Base-by-base conservation (phyloP, 1,139 yeast species). In the Petasospora rhodanensis region DNA sequence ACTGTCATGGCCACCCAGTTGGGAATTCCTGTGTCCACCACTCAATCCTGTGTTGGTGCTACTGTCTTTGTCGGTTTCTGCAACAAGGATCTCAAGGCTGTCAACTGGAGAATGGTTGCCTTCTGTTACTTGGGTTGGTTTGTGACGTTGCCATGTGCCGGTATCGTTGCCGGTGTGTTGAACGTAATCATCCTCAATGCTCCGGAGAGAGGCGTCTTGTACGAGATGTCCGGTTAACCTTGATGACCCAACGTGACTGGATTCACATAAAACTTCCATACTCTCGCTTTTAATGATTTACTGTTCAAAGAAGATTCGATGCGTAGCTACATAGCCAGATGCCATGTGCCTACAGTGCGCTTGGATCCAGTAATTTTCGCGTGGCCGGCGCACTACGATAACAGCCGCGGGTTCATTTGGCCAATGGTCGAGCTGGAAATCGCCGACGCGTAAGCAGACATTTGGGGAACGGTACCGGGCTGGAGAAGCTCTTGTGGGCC, bases 21-120 rank as follows among this genome's bases (percentile, higher is more conserved):
- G 45, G 64, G 70, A 4, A 74, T 81, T 43, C 91, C 91, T 25
- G 74, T 80, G 28, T 79, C 87, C 11, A 81, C 91, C 22, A 81
- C 91, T 7, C 89, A 81, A 59, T 71, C 79, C 52, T 83, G 86
- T n/a, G 81, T 78, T 35, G 91, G 93, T 44, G 85, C 86, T 29
- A 78, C 83, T 29, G 84, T 81, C 7, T 76, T 76, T 48, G 83
- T 81, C 46, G 93, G 89, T 40, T 64, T 79, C 40, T 79, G 86
- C 62, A 81, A 81, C 64, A 66, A 62, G 47, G 82, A 77, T 52
- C 46, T 67, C 52, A 70, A 61, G 49, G 72, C 85, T 7, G 82
- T 80, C 40, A 81, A 81, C 64, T 81, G 89, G 89, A 72, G 83
- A 64, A 76, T 79, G 75, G 85, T 81, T 28, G 56, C 63, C 14